phyloP scores from a whole-genome alignment of 2,329 filamentous ascomycete genomes.

The Microdochium trichocladiopsis region DNA sequence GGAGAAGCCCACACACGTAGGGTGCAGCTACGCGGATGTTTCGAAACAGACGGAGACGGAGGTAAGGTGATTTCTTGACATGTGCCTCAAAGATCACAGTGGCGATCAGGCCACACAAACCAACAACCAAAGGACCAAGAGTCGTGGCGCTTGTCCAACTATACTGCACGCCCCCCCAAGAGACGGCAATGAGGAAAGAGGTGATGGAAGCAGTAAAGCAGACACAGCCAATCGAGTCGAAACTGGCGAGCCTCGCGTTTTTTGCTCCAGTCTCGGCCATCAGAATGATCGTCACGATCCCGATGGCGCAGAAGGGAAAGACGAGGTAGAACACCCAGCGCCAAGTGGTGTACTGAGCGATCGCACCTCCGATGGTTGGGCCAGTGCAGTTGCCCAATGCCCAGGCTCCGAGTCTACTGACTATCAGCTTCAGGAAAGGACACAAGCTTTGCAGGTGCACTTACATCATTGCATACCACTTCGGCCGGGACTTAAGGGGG shows the following conservation, averaged over 20 bases:
- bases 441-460: conserved; percentile 32
- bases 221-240: conserved; percentile 6
- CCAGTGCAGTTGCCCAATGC: conserved; percentile 24
- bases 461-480: not conserved
- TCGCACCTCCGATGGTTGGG: conserved; percentile 21
- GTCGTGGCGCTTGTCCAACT: no score
- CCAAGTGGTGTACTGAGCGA: conserved; percentile 24
- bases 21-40: conserved; percentile 4
- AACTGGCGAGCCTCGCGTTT: conserved; percentile 1
- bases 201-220: no score
- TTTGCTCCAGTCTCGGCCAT: conserved; percentile 6
- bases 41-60: conserved; percentile 3
- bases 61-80: conserved; percentile 3
- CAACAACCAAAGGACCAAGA: conserved; percentile 5
- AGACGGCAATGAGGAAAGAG: no score
- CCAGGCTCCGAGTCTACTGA: conserved; percentile 9
- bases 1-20: conserved; percentile 5
- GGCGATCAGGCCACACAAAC: conserved; percentile 3
- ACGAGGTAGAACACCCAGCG: conserved; percentile 35
- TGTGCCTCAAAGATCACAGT: conserved; percentile 5
- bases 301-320: conserved; percentile 19
- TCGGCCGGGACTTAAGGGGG: conserved; percentile 27
- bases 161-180: no score
- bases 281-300: conserved; percentile 16
- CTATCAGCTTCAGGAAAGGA: conserved; percentile 14